These are phyloP conservation scores for Trametes hirsuta DNA, from an alignment of 1,284 basidiomycete species.

Conservation along the genomic window DNA sequence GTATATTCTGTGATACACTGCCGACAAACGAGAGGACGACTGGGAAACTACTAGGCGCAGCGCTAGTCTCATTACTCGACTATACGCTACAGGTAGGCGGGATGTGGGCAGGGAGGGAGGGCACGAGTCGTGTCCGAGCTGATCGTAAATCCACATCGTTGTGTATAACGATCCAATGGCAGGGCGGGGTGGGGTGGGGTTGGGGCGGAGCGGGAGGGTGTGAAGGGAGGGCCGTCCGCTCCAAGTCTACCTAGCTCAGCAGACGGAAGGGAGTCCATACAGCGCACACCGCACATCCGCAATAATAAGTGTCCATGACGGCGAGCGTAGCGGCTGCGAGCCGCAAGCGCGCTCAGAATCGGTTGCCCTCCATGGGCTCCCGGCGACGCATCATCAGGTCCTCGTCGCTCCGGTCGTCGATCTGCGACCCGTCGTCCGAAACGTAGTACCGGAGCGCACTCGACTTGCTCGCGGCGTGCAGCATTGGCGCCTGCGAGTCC, in stretches of 20 bases:
- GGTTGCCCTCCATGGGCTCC: slow-evolving; percentile 10
- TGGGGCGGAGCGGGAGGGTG: not conserved
- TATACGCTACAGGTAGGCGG: slow-evolving; percentile 17
- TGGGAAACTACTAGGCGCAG: slow-evolving; percentile 3
- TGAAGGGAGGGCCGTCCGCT: not conserved
- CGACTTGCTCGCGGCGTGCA: slow-evolving; percentile 50
- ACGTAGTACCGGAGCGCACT: slow-evolving; percentile 60
- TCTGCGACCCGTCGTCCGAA: slow-evolving; percentile 48
- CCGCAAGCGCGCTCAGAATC: slow-evolving; percentile 26
- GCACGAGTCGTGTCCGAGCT: slow-evolving; percentile 3
- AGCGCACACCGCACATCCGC: slow-evolving; percentile 4
- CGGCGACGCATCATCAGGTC: slow-evolving; percentile 29
- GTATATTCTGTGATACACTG: slow-evolving; percentile 25
- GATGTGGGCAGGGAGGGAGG: not conserved
- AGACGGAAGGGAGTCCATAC: slow-evolving; percentile 1
- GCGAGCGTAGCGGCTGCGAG: not conserved
- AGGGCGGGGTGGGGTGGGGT: not conserved
- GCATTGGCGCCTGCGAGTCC: slow-evolving; percentile 57
- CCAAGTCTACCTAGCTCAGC: not conserved
- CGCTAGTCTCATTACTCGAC: slow-evolving; percentile 24
- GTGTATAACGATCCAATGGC: not conserved
- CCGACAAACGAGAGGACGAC: slow-evolving; percentile 20
- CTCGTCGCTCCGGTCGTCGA: slow-evolving; percentile 31
- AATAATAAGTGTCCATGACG: not conserved
- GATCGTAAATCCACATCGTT: not conserved